Evolutionary conservation across 495 filamentous ascomycete genomes (phyloP).

Genomic region (Talaromyces adpressus): DNA sequence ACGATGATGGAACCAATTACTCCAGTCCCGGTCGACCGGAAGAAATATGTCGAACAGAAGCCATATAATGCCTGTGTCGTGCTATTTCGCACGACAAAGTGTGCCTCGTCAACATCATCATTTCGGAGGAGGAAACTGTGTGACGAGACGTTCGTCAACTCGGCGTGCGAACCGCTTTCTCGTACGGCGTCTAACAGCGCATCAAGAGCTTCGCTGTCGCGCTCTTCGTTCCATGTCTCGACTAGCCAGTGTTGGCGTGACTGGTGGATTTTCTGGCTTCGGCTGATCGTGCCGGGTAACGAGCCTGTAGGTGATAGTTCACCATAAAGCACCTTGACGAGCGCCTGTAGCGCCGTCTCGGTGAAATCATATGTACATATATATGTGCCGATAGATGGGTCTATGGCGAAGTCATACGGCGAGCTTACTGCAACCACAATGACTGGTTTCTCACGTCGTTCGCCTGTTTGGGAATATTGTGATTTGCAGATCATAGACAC

Average conservation of each 20-base stretch:
- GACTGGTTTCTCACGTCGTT: slow-evolving; percentile 56
- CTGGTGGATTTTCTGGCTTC: slow-evolving; percentile 74
- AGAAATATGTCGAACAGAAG: slow-evolving; percentile 81
- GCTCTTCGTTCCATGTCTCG: slow-evolving; percentile 70
- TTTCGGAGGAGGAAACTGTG: slow-evolving; percentile 65
- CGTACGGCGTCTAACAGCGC: slow-evolving; percentile 58
- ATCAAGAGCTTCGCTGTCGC: slow-evolving; percentile 64
- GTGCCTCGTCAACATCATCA: slow-evolving; percentile 62
- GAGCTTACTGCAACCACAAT: slow-evolving; percentile 87
- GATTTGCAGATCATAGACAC: slow-evolving; percentile 91
- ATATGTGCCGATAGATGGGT: slow-evolving; percentile 77
- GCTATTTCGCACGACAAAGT: slow-evolving; percentile 88
- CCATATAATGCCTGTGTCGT: slow-evolving; percentile 82
- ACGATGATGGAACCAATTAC: slow-evolving; percentile 80
- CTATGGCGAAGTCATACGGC: slow-evolving; percentile 93
- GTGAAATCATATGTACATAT: slow-evolving; percentile 93
- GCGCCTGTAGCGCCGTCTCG: slow-evolving; percentile 74
- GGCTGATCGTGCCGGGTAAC: slow-evolving; percentile 72
- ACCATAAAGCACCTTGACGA: slow-evolving; percentile 76
- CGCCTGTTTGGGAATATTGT: slow-evolving; percentile 44
- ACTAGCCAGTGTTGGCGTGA: slow-evolving; percentile 86
- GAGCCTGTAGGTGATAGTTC: slow-evolving; percentile 64
- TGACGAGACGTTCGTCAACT: slow-evolving; percentile 61
- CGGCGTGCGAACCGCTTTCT: slow-evolving; percentile 49
- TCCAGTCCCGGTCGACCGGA: slow-evolving; percentile 59